Evolutionary conservation across 345 rosid species (phyloP).

Genomic region (Durio zibethinus): DNA sequence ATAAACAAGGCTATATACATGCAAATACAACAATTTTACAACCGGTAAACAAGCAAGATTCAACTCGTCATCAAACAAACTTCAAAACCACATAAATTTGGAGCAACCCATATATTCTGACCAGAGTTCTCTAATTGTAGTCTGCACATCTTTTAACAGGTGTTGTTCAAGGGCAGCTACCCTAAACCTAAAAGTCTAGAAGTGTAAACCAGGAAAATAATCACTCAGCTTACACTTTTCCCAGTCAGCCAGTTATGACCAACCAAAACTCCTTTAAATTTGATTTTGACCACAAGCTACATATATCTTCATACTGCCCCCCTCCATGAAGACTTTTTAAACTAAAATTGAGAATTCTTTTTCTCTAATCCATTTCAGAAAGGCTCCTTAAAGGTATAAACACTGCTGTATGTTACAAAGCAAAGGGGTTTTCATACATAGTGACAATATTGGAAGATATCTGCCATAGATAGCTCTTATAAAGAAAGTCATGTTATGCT

Average conservation of each 20-base stretch:
- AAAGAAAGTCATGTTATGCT: background rate
- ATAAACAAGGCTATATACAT: background rate
- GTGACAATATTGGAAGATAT: background rate
- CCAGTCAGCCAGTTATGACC: background rate
- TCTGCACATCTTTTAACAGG: background rate
- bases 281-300: background rate
- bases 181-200: background rate
- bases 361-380: background rate
- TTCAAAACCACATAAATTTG: background rate
- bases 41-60: background rate
- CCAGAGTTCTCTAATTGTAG: background rate
- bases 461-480: background rate
- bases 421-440: background rate
- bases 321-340: background rate
- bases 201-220: background rate
- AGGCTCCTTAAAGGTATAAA: background rate
- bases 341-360: background rate
- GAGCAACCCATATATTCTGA: background rate
- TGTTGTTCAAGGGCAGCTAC: background rate
- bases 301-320: background rate
- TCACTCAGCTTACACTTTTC: background rate
- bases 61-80: background rate
- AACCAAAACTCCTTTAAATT: background rate
- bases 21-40: background rate
- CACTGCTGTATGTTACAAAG: background rate